Conservation (phyloP, 306 rosid species). For the Ochetophila trinervis region DNA sequence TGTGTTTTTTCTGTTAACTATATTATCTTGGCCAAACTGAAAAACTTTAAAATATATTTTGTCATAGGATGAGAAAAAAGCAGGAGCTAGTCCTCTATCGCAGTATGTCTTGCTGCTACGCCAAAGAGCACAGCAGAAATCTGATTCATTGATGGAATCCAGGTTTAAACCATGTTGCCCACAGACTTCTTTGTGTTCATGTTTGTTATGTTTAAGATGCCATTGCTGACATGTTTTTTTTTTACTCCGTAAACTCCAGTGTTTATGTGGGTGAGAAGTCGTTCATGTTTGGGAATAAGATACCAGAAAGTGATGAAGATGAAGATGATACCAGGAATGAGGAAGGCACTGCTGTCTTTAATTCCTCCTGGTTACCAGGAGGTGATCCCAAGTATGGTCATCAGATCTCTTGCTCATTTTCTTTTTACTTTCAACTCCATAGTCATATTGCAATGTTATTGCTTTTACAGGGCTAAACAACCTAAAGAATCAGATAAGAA, state of each 20-base stretch:
- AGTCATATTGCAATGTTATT: background rate
- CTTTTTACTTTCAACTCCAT: background rate
- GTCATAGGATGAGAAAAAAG: constrained; percentile 64
- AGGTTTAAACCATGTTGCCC: constrained; percentile 42
- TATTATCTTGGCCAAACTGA: constrained; percentile 4
- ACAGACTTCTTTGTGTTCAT: constrained; percentile 14
- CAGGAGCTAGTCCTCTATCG: constrained; percentile 61
- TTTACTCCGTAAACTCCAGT: constrained; percentile 37
- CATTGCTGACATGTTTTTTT: constrained; percentile 30
- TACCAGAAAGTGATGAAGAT: constrained; percentile 48
- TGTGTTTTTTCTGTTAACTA: no score
- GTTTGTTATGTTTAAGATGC: constrained; percentile 21
- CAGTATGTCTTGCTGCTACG: constrained; percentile 45
- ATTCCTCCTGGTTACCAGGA: constrained; percentile 94
- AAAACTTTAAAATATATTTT: background rate
- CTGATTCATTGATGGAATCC: constrained; percentile 60
- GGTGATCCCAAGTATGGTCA: constrained; percentile 47
- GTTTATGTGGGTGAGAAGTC: constrained; percentile 76
- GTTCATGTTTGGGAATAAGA: constrained; percentile 51
- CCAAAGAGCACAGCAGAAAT: constrained; percentile 62
- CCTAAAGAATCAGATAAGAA: constrained; percentile 43
- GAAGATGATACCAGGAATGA: constrained; percentile 21
- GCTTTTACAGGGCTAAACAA: constrained; percentile 42
- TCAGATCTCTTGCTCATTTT: constrained; percentile 14
- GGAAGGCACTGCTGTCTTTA: constrained; percentile 58